These are phyloP conservation scores for Sarocladium kiliense DNA, from an alignment of 2,329 filamentous ascomycete genomes.

Conservation along the genomic window DNA sequence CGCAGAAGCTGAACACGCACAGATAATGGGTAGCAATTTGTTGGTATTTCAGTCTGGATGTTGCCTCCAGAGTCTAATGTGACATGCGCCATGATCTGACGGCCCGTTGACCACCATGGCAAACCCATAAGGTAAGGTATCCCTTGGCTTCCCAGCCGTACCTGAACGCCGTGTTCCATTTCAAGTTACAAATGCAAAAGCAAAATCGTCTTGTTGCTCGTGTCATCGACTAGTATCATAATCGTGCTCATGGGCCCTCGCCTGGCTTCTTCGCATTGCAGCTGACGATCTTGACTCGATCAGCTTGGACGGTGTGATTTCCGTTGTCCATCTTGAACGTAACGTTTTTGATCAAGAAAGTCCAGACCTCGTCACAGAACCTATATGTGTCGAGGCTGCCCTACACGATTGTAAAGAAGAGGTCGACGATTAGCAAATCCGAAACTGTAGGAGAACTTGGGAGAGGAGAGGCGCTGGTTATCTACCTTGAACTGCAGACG, in stretches of 20 bases:
- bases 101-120: not conserved
- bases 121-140: not conserved
- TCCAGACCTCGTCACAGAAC: constrained; percentile 99
- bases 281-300: constrained; percentile 97
- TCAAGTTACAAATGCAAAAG: not conserved
- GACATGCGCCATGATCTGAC: not conserved
- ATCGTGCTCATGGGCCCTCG: constrained; percentile 22
- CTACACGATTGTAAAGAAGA: constrained; percentile 37
- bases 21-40: not conserved
- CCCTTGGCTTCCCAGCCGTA: not conserved
- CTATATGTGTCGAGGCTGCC: constrained; percentile 96
- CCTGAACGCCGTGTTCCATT: not conserved
- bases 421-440: not conserved
- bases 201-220: not conserved
- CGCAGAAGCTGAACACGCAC: not conserved
- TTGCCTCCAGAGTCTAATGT: not conserved
- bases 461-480: not conserved
- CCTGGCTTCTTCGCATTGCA: constrained; percentile 78
- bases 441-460: not conserved
- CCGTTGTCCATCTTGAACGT: constrained; percentile 95
- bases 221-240: not conserved
- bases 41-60: not conserved
- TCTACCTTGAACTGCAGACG: constrained; percentile 89
- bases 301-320: constrained; percentile 67
- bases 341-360: constrained; percentile 96